Base-by-base conservation (phyloP, 2,329 filamentous ascomycete species). In the Achaetomium macrosporum region DNA sequence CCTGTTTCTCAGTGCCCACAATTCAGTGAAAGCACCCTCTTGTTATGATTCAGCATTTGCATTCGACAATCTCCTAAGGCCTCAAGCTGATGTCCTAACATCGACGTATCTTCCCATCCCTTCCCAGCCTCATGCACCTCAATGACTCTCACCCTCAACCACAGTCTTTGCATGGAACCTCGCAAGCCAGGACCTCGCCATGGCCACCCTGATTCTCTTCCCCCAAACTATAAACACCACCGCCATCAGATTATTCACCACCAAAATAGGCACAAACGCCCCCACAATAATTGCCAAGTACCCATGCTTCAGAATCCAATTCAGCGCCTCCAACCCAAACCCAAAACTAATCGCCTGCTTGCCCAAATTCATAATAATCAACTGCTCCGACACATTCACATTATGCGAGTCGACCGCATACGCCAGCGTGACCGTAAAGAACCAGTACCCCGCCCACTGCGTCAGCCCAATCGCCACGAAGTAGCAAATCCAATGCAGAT, bases 371-470 rank as follows among this genome's bases (percentile, higher is more conserved):
- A 79, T 79, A 3, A 76, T 76, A 55, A 80, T 83, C 11, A 83
- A 71, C 79, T 83, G 82, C 66, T 83, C 80, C 20, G 74, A 76
- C n/a, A 79, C 77, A 58, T 82, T 80, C 33, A 74, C 70, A 17
- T 75, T 76, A 64, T 83, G 81, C 48, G 73, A 76, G 61, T 83
- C 80, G 36, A 83, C 76, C 1, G 80, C 79, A 59, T 84, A 83
- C 2, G 79, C 80, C 9, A 84, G 70, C 11, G 78, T 77, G 60
- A 82, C 79, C 13, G 74, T 76, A 63, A 79, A 79, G 64, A 73
- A 81, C 59, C 79, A 80, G 64, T 78, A 81, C 4, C 69, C 69
- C 17, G 70, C 68, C 65, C 73, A 79, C 51, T 76, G 73, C 11
- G 68, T 67, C 67, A 79, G 68, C n/a, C 65, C 72, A 3, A 76